Conservation (phyloP, 129 eudicot genomes). For the Cynara cardunculus region DNA sequence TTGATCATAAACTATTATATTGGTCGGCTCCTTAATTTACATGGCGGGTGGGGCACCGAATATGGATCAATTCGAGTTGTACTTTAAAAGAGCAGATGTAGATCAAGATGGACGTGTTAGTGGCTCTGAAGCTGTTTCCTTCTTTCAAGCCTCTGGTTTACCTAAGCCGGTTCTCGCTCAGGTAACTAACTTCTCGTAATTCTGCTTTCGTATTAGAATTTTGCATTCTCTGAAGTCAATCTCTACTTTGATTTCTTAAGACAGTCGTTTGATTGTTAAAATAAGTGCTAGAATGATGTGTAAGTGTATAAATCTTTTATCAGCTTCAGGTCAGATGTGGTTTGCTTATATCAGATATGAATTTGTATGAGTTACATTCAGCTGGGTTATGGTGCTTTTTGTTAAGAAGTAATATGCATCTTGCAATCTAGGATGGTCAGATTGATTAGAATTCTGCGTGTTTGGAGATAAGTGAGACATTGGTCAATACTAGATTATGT, state of each 20-base stretch:
- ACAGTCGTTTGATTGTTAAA: neutral
- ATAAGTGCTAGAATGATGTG: neutral
- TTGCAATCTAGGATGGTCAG: neutral
- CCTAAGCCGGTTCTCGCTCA: slow-evolving; percentile 86
- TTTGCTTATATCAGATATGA: slow-evolving; percentile 1
- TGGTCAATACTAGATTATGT: neutral
- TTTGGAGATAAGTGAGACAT: neutral
- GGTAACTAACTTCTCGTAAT: slow-evolving; percentile 37
- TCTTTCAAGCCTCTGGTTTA: slow-evolving; percentile 70
- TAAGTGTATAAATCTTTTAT: neutral
- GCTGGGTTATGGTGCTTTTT: neutral
- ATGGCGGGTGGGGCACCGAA: slow-evolving; percentile 55
- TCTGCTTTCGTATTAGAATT: slow-evolving; percentile 12
- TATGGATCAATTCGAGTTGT: slow-evolving; percentile 75
- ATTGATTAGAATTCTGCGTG: neutral
- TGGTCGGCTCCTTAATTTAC: neutral
- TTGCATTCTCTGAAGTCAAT: neutral
- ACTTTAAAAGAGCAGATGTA: slow-evolving; percentile 82
- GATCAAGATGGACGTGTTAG: slow-evolving; percentile 93
- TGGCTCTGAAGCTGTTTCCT: slow-evolving; percentile 82
- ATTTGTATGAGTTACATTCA: neutral
- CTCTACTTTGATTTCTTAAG: neutral
- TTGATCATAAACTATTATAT: slow-evolving; percentile 12
- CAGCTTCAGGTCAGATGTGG: neutral
- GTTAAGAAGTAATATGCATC: neutral